Base-by-base conservation (phyloP, 768 basidiomycete genomes). In the Rubroboletus satanas region DNA sequence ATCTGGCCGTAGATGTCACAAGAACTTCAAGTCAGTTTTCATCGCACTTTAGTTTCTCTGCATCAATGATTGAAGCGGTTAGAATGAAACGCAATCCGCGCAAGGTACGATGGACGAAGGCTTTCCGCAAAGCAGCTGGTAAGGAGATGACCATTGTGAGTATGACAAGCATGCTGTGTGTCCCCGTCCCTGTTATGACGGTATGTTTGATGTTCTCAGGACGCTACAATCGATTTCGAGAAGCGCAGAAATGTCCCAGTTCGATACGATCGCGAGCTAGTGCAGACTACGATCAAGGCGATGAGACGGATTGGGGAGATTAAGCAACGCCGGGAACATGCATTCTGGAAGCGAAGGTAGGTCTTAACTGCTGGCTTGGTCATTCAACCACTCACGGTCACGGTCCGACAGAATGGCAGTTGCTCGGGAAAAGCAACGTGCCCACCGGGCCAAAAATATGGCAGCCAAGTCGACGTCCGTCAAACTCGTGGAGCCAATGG, bases 51-150 rank as follows among this genome's bases (percentile, higher is more conserved):
- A 8, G 23, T 32, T 55, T 45, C 28, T 47, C 32, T 49, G 15
- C 0, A 31, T 39, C 14, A 33, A 52, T 54, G 55, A 3, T 49
- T 58, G 45, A 55, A 39, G 33, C 26, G 51, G 50, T 5, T 62
- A 95, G 93, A 74, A 98, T 98, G 97, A 98, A 98, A 78, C 89
- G 97, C 37, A 99, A 98, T 75, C 97, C 97, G 43, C 87, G 97
- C 57, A 99, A 99, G 74, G 95, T 99, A 36, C 80, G 92, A 63
- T 99, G 97, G 97, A 99, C 97, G 43, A 99, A 99, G 73, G 97
- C 97, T 21, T 99, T 99, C 81, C 83, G 97, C 61, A 96, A 93
- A 73, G 94, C 97, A 18, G 91, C 95, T 48, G 97, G 97, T 49
- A 99, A 98, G 76, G 97, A 99, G 77, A 99, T 99, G 97, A 95